phyloP scores from a whole-genome alignment of 176 grass and related monocot genomes.

The Oryza meyeriana region DNA sequence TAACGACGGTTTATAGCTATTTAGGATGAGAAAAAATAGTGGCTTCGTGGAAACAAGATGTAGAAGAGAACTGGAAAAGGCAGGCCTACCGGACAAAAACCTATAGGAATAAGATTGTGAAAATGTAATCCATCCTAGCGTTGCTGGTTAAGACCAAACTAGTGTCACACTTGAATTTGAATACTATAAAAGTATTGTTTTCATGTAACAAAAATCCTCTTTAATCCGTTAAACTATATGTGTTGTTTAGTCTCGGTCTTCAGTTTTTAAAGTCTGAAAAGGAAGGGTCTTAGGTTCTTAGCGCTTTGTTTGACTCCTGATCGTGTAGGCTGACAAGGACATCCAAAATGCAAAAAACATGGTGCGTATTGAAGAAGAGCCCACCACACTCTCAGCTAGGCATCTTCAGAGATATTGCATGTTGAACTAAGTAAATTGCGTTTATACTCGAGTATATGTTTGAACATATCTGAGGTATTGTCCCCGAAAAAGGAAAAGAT shows the following conservation, averaged over 20 bases:
- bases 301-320: not conserved
- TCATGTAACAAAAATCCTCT: not conserved
- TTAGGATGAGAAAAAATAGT: not conserved
- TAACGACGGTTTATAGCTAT: too few relatives aligned
- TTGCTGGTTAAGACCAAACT: not conserved
- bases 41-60: not conserved
- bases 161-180: not conserved
- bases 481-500: not conserved
- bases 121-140: not conserved
- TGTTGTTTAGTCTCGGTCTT: not conserved
- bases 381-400: conserved; percentile 5
- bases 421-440: not conserved
- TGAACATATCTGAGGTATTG: not conserved
- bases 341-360: not conserved
- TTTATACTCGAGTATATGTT: not conserved
- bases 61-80: not conserved
- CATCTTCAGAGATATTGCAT: conserved; percentile 17
- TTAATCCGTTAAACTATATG: not conserved
- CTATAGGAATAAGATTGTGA: not conserved
- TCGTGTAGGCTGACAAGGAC: conserved; percentile 7
- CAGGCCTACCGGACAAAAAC: not conserved
- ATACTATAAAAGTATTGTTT: not conserved
- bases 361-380: not conserved
- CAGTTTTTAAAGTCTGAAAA: not conserved
- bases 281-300: not conserved